Evolutionary conservation across 352 stramenopile genomes (phyloP), one percentile per base, ranked within the genome.

Genomic region (Thalassiosira gravida): DNA sequence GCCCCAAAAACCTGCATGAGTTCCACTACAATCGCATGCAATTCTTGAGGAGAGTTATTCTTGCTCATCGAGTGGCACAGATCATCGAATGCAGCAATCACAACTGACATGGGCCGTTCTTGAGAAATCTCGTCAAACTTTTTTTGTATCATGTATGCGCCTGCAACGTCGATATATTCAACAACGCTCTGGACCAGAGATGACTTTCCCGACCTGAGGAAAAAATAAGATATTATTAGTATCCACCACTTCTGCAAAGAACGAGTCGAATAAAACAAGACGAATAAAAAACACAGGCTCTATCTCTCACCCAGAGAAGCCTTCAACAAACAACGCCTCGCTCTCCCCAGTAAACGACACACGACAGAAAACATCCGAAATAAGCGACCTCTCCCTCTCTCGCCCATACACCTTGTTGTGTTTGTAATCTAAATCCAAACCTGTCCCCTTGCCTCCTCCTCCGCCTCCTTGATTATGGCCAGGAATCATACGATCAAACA

Each of bases 81-180:
- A 16, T 80, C 35, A 58, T 85, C 67, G 46, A 85, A 85, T n/a
- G 66, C 69, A 0, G 56, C 47, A 18, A 85, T n/a, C 11, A 85
- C 46, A 6, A 65, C 77, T 11, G 50, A 64, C 18, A 80, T n/a
- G 0, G 77, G 69, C 29, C 49, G 74, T 24, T 67, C 20, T 22
- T 74, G 67, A 3, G 76, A 75, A 8, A 85, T 67, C 30, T 80
- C 57, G 27, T 80, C 58, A 39, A 80, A 80, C 44, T 76, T 77
- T 27, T 69, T 49, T 13, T 32, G 30, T 16, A 83, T 18, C 22
- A 74, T 27, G 59, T 77, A 77, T 0, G 67, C 74, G 13, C 74
- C 74, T 9, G 53, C 29, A 1, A 77, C 49, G 11, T 74, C 53
- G 11, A 83, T 62, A 20, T 61, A n/a, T 6, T 13, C 11, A 14